Evolutionary conservation across 768 basidiomycete genomes (phyloP).

Genomic region (Mycena leptocephala): DNA sequence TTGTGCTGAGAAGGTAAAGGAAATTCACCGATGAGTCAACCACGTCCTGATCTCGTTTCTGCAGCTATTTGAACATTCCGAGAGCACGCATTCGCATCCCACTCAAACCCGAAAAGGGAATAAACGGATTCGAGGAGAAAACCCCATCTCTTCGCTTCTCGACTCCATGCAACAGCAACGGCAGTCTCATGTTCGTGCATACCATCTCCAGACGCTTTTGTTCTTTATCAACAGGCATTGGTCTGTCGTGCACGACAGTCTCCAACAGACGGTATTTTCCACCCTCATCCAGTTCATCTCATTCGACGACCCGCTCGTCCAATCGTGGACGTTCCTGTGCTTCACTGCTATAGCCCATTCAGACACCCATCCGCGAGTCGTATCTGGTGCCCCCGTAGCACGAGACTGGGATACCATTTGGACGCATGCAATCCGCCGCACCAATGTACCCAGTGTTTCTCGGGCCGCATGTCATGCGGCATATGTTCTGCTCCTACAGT

Average conservation of each 20-base stretch:
- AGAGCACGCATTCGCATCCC: conserved; percentile 61
- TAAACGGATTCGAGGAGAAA: conserved; percentile 72
- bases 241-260: conserved; percentile 69
- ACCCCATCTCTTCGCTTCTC: conserved; percentile 74
- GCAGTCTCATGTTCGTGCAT: conserved; percentile 54
- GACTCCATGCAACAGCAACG: conserved; percentile 58
- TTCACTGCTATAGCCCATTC: conserved; percentile 80
- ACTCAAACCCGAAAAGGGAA: conserved; percentile 45
- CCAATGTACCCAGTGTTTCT: conserved; percentile 77
- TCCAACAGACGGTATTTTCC: conserved; percentile 71
- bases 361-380: conserved; percentile 47
- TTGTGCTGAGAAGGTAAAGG: conserved; percentile 74
- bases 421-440: conserved; percentile 86
- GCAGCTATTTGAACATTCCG: conserved; percentile 78
- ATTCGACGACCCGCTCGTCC: conserved; percentile 74
- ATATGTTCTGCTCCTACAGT: conserved; percentile 65
- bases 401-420: conserved; percentile 88
- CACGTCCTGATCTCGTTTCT: conserved; percentile 22
- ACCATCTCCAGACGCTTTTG: conserved; percentile 83
- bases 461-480: conserved; percentile 87
- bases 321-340: conserved; percentile 91
- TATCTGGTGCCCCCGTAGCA: conserved; percentile 36
- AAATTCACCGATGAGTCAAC: background rate
- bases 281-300: conserved; percentile 75
- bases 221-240: conserved; percentile 91